These are phyloP conservation scores for Pseudocercospora fijiensis DNA, from an alignment of 2,329 filamentous ascomycete species.

Conservation along the genomic window DNA sequence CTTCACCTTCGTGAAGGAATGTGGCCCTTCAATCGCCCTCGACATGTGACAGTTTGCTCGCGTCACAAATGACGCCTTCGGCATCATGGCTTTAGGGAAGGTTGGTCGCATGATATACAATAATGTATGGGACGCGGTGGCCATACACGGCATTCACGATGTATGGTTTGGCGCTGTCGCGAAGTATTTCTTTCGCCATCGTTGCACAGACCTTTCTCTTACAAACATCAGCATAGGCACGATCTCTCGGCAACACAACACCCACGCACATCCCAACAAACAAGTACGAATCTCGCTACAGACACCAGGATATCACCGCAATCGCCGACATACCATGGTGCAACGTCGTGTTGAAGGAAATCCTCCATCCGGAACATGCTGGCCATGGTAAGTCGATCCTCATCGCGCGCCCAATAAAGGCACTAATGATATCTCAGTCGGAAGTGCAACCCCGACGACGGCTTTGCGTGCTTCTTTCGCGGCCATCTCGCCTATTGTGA, in stretches of 20 bases:
- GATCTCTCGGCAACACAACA: background rate
- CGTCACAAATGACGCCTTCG: background rate
- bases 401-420: background rate
- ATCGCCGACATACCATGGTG: background rate
- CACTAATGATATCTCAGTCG: background rate
- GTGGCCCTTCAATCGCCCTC: background rate
- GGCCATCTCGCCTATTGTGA: background rate
- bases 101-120: background rate
- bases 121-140: background rate
- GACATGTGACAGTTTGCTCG: background rate
- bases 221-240: background rate
- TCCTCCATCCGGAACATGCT: background rate
- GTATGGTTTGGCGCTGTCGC: background rate
- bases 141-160: background rate
- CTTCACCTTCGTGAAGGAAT: background rate
- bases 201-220: background rate
- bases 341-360: background rate
- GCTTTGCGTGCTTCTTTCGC: background rate
- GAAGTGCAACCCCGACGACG: background rate
- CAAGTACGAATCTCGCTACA: background rate
- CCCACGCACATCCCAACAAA: background rate
- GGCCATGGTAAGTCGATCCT: background rate
- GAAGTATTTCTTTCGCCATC: background rate
- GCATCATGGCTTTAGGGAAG: background rate
- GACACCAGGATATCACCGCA: background rate